Evolutionary conservation across 2,329 filamentous ascomycete species (phyloP).

Genomic region (Trichoderma sp.): DNA sequence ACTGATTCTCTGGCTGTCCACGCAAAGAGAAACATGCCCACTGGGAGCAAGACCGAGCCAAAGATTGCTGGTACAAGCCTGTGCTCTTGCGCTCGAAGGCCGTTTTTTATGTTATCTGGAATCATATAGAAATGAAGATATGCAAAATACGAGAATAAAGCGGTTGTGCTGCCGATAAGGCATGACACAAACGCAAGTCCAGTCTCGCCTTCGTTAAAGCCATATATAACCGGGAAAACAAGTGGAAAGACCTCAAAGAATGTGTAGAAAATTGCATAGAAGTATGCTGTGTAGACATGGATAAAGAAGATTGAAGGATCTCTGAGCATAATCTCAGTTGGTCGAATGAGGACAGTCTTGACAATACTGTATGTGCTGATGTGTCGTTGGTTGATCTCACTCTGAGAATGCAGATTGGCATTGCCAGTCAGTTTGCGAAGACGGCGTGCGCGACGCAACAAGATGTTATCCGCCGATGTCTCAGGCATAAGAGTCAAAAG

Average conservation of each 20-base stretch:
- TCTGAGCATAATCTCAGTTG: slow-evolving; percentile 39
- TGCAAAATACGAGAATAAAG: slow-evolving; percentile 44
- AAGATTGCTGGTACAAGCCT: slow-evolving; percentile 30
- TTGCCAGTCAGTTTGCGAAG: slow-evolving; percentile 76
- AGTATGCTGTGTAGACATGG: slow-evolving; percentile 47
- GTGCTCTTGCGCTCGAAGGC: slow-evolving; percentile 29
- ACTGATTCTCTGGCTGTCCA: background rate
- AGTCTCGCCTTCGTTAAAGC: slow-evolving; percentile 59
- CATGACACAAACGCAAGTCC: slow-evolving; percentile 65
- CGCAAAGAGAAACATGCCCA: slow-evolving; percentile 60
- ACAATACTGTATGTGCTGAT: slow-evolving; percentile 58
- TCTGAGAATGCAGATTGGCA: slow-evolving; percentile 72
- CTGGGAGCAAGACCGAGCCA: slow-evolving; percentile 66
- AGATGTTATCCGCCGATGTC: slow-evolving; percentile 53
- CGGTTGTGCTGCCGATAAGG: slow-evolving; percentile 61
- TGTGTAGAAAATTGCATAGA: slow-evolving; percentile 60
- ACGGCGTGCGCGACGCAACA: slow-evolving; percentile 64
- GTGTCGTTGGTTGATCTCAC: slow-evolving; percentile 66
- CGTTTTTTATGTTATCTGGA: slow-evolving; percentile 16
- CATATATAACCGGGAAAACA: slow-evolving; percentile 47
- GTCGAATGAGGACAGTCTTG: slow-evolving; percentile 54
- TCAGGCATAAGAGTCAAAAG: slow-evolving; percentile 67
- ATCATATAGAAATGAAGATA: slow-evolving; percentile 27
- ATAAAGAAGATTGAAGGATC: slow-evolving; percentile 41
- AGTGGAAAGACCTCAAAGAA: slow-evolving; percentile 64